phyloP scores from a whole-genome alignment of 495 filamentous ascomycete genomes.

The Cercophora scortea region DNA sequence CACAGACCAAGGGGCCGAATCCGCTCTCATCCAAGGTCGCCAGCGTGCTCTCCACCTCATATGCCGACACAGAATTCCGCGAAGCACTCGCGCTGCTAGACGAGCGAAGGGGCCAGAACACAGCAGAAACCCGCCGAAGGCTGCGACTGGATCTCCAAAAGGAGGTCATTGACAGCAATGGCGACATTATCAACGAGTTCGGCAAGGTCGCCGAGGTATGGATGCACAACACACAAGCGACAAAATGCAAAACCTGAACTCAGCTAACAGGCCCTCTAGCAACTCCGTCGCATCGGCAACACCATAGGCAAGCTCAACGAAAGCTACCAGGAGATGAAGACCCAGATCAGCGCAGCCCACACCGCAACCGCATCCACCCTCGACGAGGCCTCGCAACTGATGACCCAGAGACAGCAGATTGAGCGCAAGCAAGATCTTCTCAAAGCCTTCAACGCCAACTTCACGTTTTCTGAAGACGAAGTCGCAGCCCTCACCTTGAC shows the following conservation, averaged over 20 bases:
- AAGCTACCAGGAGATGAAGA: conserved; percentile 73
- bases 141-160: conserved; percentile 81
- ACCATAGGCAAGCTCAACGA: conserved; percentile 72
- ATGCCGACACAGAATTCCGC: conserved; percentile 85
- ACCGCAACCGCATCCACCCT: conserved; percentile 69
- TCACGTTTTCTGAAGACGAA: conserved; percentile 76
- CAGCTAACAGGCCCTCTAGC: conserved; percentile 29
- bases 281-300: conserved; percentile 77
- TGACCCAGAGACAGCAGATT: conserved; percentile 65
- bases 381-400: conserved; percentile 67
- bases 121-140: conserved; percentile 68
- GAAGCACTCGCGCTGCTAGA: conserved; percentile 77
- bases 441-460: conserved; percentile 76
- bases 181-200: conserved; percentile 83
- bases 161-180: conserved; percentile 91
- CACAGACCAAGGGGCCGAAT: conserved; percentile 9
- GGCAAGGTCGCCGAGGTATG: conserved; percentile 81
- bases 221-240: not conserved
- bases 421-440: conserved; percentile 83
- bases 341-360: conserved; percentile 65
- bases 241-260: not conserved
- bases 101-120: conserved; percentile 62
- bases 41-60: conserved; percentile 81
- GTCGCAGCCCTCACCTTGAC: conserved; percentile 61
- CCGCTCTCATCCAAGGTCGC: conserved; percentile 55